These are phyloP conservation scores for Styphnolobium japonicum DNA, from an alignment of 306 rosid genomes.

Conservation along the genomic window DNA sequence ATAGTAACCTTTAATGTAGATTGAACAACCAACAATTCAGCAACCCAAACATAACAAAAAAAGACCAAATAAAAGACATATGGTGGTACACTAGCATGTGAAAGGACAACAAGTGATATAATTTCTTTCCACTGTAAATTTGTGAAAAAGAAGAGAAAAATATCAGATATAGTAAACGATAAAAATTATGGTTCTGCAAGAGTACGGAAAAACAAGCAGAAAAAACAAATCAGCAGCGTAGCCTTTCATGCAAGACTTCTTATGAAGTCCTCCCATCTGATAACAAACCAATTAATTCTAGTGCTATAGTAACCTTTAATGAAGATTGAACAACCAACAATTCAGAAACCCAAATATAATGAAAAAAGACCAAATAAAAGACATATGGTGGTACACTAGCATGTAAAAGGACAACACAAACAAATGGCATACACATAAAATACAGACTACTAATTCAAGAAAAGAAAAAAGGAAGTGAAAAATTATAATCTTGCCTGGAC, in stretches of 20 bases:
- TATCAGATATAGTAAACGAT: neutral
- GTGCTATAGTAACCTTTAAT: neutral
- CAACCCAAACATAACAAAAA: neutral
- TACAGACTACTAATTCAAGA: neutral
- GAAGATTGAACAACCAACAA: neutral
- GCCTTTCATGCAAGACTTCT: conserved; percentile 10
- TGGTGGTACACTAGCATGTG: neutral
- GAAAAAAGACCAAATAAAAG: neutral
- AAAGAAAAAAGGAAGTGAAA: conserved; percentile 9
- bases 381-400: neutral
- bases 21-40: neutral
- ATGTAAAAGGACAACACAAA: neutral
- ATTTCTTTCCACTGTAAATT: neutral
- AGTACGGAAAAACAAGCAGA: neutral
- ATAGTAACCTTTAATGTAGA: neutral
- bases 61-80: neutral
- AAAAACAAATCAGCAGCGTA: neutral
- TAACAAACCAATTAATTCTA: neutral
- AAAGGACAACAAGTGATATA: neutral
- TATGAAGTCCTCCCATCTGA: neutral
- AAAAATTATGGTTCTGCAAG: neutral
- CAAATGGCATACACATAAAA: conserved; percentile 3
- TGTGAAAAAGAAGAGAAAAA: neutral
- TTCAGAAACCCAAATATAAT: neutral
- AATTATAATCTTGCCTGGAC: conserved; percentile 53